These are phyloP conservation scores for Penicillium silybi DNA, from an alignment of 495 filamentous ascomycete genomes.

Conservation along the genomic window DNA sequence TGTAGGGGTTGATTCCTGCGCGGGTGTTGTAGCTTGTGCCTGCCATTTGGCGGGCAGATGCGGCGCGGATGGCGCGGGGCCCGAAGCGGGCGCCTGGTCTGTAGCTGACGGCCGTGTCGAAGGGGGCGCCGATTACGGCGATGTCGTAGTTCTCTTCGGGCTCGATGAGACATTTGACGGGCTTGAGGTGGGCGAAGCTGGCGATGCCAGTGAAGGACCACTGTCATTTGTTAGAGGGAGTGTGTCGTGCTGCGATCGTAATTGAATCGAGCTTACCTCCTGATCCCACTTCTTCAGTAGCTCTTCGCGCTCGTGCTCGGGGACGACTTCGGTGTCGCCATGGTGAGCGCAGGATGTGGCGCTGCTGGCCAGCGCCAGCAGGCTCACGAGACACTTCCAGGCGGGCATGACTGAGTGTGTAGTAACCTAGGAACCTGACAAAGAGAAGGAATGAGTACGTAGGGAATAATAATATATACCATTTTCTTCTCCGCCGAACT, in stretches of 20 bases:
- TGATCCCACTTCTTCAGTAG: slow-evolving; percentile 51
- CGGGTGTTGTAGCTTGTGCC: slow-evolving; percentile 76
- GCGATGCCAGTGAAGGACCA: slow-evolving; percentile 75
- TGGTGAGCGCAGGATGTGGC: slow-evolving; percentile 38
- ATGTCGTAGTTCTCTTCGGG: slow-evolving; percentile 69
- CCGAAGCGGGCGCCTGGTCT: slow-evolving; percentile 79
- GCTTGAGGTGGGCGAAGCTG: slow-evolving; percentile 73
- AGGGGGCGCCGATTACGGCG: slow-evolving; percentile 75
- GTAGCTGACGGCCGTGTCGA: slow-evolving; percentile 80
- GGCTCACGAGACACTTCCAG: slow-evolving; percentile 28
- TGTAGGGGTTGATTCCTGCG: slow-evolving; percentile 72
- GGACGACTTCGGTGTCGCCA: slow-evolving; percentile 36
- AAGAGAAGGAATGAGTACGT: slow-evolving; percentile 17
- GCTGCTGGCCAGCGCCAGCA: slow-evolving; percentile 35
- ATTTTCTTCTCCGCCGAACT: slow-evolving; percentile 13
- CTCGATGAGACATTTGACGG: slow-evolving; percentile 68
- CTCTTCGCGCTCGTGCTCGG: slow-evolving; percentile 41
- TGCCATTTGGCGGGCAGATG: slow-evolving; percentile 66
- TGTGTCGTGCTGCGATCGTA: not conserved
- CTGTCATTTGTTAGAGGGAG: slow-evolving; percentile 29
- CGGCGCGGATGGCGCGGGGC: slow-evolving; percentile 75
- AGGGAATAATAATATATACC: not conserved
- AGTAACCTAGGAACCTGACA: slow-evolving; percentile 13
- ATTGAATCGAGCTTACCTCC: slow-evolving; percentile 34
- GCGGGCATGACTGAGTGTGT: slow-evolving; percentile 11